Conservation (phyloP, 768 basidiomycete genomes). For the Candolleomyces aberdarensis region DNA sequence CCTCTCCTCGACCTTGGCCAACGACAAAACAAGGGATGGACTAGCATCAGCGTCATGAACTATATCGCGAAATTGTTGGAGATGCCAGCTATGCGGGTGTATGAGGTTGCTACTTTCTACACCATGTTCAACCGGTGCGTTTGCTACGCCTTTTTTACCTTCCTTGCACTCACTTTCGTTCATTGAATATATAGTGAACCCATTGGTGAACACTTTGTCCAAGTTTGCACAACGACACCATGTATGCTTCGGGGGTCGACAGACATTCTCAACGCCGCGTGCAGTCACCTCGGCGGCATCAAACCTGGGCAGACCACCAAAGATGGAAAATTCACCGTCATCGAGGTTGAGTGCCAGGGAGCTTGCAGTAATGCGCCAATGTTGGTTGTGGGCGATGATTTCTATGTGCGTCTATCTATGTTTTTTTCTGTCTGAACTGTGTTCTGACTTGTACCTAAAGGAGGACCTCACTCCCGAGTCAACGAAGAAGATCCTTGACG, state of each 20-base stretch:
- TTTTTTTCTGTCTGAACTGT: neutral
- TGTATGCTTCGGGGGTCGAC: constrained; percentile 95
- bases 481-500: constrained; percentile 76
- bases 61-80: constrained; percentile 91
- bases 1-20: constrained; percentile 95
- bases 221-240: constrained; percentile 98
- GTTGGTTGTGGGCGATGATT: constrained; percentile 95
- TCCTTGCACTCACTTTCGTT: neutral
- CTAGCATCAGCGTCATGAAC: constrained; percentile 98
- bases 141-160: neutral
- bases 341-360: constrained; percentile 98
- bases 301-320: constrained; percentile 90
- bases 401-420: constrained; percentile 63
- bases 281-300: constrained; percentile 77
- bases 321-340: constrained; percentile 94
- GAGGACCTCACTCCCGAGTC: constrained; percentile 80
- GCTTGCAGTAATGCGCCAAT: constrained; percentile 98
- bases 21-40: constrained; percentile 98
- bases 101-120: constrained; percentile 99
- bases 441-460: constrained; percentile 31
- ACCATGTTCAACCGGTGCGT: constrained; percentile 98
- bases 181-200: constrained; percentile 62
- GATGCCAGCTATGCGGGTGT: constrained; percentile 97
- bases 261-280: constrained; percentile 83
- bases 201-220: constrained; percentile 90